Conservation (phyloP, 768 basidiomycete genomes). For the Macrolepiota albuminosa region DNA sequence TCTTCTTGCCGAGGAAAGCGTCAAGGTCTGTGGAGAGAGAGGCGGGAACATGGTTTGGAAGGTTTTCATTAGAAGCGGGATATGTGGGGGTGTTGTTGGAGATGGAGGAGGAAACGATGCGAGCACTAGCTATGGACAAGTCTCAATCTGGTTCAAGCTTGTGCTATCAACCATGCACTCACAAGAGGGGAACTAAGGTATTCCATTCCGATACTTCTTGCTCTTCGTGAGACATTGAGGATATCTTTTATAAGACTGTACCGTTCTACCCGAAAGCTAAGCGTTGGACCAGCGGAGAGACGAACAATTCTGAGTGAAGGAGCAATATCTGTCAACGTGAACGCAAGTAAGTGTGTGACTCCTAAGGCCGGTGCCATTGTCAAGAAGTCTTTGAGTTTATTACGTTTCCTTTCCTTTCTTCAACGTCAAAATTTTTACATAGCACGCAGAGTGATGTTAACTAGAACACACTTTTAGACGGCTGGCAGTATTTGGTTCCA, state of each 20-base stretch:
- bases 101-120: constrained; percentile 79
- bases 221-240: constrained; percentile 55
- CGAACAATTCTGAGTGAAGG: constrained; percentile 86
- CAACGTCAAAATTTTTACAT: constrained; percentile 4
- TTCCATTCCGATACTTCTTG: constrained; percentile 78
- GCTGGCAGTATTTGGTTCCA: constrained; percentile 97
- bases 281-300: constrained; percentile 85
- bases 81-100: constrained; percentile 73
- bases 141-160: neutral
- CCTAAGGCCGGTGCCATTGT: constrained; percentile 86
- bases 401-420: constrained; percentile 78
- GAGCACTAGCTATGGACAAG: constrained; percentile 70
- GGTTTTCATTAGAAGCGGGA: constrained; percentile 89
- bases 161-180: constrained; percentile 21
- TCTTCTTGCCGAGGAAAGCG: constrained; percentile 85
- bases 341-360: constrained; percentile 90
- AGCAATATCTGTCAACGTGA: constrained; percentile 82
- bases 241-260: constrained; percentile 91
- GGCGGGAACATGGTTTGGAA: constrained; percentile 97
- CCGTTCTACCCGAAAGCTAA: constrained; percentile 88
- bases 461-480: constrained; percentile 65
- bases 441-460: neutral
- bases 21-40: constrained; percentile 74
- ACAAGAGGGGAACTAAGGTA: constrained; percentile 92
- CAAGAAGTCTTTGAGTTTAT: constrained; percentile 91